Base-by-base conservation (phyloP, 805 yeast genomes). In the Lipomyces orientalis region DNA sequence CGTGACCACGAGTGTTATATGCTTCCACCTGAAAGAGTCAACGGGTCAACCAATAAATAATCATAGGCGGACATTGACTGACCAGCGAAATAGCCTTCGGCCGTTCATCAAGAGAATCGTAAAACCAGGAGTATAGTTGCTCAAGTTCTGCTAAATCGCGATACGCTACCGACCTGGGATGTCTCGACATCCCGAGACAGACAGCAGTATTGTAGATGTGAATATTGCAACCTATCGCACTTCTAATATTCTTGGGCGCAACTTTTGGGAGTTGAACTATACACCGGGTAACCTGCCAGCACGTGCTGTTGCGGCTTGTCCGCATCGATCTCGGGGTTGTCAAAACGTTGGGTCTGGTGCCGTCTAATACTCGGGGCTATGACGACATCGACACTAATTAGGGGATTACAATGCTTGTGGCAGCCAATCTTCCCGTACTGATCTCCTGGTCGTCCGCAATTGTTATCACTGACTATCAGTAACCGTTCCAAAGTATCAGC, bases 1-100 rank as follows among this genome's bases (percentile, higher is more conserved):
- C 72, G 72, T 80, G 82, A 22, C 93, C 92, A 74, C 90, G 81
- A 1, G 90, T 81, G 52, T 79, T 77, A 73, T 85, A 85, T 0
- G 88, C 85, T 63, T 83, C 79, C 4, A 65, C 64, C 69, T 66
- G 22, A 10, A n/a, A 12, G 16, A 39, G 14, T 58, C 37, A 16
- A 19, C 33, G 14, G 43, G 29, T 1, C 22, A 31, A 29, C 5
- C 12, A 33, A 22, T 22, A 5, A 19, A 39, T 29, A 29, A 12
- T 33, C 6, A 37, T n/a, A n/a, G 31, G 22, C 10, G 49, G 22
- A 43, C 2, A 2, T 9, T 34, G 10, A 58, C 70, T 9, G 29
- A 66, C 69, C 31, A 62, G 60, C 4, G 67, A 60, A 4, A 68
- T 8, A n/a, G 67, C 71, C 19, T 58, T 33, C 19, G 6, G 55